Evolutionary conservation across 352 stramenopile species (phyloP).

Genomic region (Saprolegnia parasitica): DNA sequence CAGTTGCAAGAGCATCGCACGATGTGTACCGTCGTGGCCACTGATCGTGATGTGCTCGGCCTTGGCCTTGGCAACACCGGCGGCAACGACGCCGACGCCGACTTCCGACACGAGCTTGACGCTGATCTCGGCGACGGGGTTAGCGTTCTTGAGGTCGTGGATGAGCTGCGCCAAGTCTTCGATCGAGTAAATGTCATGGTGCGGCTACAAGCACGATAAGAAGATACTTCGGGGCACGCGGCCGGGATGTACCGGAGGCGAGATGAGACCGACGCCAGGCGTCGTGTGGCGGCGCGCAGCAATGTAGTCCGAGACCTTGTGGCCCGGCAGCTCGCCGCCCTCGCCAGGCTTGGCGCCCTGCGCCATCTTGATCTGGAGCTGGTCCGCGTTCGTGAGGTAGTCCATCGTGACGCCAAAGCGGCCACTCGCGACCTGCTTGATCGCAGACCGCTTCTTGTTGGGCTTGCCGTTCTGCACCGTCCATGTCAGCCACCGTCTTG

Average conservation of each 20-base stretch:
- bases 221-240: neutral
- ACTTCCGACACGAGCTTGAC: slow-evolving; percentile 97
- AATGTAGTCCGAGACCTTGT: slow-evolving; percentile 97
- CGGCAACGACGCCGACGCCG: slow-evolving; percentile 93
- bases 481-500: too few species aligned
- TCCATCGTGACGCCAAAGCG: slow-evolving; percentile 96
- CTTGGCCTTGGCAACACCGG: slow-evolving; percentile 86
- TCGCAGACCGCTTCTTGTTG: slow-evolving; percentile 81
- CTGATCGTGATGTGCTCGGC: slow-evolving; percentile 95
- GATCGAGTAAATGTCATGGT: slow-evolving; percentile 99
- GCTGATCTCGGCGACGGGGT: slow-evolving; percentile 89
- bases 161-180: slow-evolving; percentile 97
- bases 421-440: slow-evolving; percentile 95
- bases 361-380: slow-evolving; percentile 99
- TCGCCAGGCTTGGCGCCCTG: slow-evolving; percentile 96
- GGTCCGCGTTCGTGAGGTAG: slow-evolving; percentile 95
- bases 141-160: slow-evolving; percentile 96
- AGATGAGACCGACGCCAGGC: slow-evolving; percentile 94
- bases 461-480: slow-evolving; percentile 33
- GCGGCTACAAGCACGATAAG: slow-evolving; percentile 41
- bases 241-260: slow-evolving; percentile 52
- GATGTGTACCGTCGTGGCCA: slow-evolving; percentile 77
- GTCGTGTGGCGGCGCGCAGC: slow-evolving; percentile 94
- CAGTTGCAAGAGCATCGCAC: neutral
- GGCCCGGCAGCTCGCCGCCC: slow-evolving; percentile 94